Base-by-base conservation (phyloP, 2,329 filamentous ascomycete species). In the Cryphonectria parasitica region DNA sequence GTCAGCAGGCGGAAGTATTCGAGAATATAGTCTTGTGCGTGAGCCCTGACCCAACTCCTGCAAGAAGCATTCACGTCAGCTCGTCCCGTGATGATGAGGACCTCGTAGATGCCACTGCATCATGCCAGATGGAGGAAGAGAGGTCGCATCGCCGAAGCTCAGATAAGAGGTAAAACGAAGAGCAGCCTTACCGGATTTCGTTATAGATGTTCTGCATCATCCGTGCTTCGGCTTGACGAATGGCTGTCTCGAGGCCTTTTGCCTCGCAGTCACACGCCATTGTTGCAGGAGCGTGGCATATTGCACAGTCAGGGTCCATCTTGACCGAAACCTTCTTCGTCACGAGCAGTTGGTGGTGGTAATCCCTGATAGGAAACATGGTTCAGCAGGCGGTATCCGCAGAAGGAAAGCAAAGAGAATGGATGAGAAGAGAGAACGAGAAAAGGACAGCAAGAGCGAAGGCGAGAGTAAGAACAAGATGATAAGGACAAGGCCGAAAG, bases 251-350 rank as follows among this genome's bases (percentile, higher is more conserved):
- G 41, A 91, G 83, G 39, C 88, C 87, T 75, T 88, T 89, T 66
- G 88, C 87, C 82, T 92, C 90, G 77, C 90, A 92, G 74, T 90
- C 88, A 79, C 90, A 92, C 72, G 82, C 83, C 75, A 85, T 77
- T 58, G 82, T 83, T 62, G 89, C 88, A 72, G 89, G 88, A 73
- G 85, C 84, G 76, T 84, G 84, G 79, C 90, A 91, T 77, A 92
- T 89, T 67, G 89, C 89, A 80, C 90, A 92, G 80, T 91, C 88
- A 60, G 89, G 89, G 76, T 91, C 89, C 88, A 91, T 91, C 79
- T 85, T 89, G 79, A 87, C 84, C 78, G 86, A 76, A 82, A 83
- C 82, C 74, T 82, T 84, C 84, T 85, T 88, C 88, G 73, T 67
- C 76, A 69, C 78, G 75, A 79, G 77, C n/a, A 64, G 71, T 49